Evolutionary conservation across 352 stramenopile species (phyloP).

Genomic region (Pythium insidiosum): DNA sequence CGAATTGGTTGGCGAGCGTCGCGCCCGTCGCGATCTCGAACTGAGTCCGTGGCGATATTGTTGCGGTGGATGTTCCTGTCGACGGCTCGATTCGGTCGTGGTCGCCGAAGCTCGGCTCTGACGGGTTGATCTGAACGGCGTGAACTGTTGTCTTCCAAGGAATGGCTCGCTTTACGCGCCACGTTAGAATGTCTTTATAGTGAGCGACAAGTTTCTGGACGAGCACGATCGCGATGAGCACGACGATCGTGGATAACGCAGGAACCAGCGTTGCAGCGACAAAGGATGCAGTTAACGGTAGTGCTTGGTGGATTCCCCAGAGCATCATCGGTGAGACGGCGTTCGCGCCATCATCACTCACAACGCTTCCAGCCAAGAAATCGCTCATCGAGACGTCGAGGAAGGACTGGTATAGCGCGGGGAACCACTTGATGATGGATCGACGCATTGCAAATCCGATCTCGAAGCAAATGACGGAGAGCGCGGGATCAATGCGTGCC

Average conservation of each 20-base stretch:
- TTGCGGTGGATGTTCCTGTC: too few species aligned
- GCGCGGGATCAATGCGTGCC: background rate
- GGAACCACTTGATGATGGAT: background rate
- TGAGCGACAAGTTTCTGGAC: background rate
- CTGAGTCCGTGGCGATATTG: too few species aligned
- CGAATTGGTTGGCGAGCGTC: conserved; percentile 8
- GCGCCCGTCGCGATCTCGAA: conserved; percentile 21
- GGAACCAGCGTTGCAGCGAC: background rate
- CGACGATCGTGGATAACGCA: background rate
- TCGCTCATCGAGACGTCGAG: background rate
- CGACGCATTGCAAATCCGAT: too few species aligned
- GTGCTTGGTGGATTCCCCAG: background rate
- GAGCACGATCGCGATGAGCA: background rate
- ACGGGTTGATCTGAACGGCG: too few species aligned
- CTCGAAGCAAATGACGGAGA: background rate
- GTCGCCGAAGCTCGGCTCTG: background rate
- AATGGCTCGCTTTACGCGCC: too few species aligned
- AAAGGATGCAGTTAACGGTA: background rate
- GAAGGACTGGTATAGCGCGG: background rate
- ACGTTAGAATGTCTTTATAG: too few species aligned
- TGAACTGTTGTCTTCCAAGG: too few species aligned
- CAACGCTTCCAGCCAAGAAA: background rate
- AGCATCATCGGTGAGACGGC: background rate
- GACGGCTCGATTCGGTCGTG: background rate
- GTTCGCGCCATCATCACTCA: background rate